These are phyloP conservation scores for Zychaea mexicana DNA, from an alignment of 371 early-diverging fungal species.

Conservation along the genomic window DNA sequence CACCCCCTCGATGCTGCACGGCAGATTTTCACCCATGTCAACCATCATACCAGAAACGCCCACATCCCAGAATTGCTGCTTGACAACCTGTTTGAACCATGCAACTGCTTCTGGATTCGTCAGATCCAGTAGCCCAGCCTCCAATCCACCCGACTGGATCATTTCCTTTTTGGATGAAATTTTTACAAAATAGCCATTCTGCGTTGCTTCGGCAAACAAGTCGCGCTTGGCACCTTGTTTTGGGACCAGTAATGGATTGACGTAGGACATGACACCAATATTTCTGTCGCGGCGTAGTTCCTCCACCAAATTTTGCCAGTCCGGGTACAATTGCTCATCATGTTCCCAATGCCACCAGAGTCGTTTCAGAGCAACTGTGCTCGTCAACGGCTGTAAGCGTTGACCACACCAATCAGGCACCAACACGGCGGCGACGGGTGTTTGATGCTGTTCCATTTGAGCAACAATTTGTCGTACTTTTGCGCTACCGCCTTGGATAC, in stretches of 20 bases:
- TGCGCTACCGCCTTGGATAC: conserved; percentile 50
- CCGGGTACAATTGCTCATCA: conserved; percentile 41
- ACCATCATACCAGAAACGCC: conserved; percentile 45
- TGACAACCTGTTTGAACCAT: conserved; percentile 46
- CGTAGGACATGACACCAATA: conserved; percentile 36
- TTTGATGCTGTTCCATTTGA: conserved; percentile 22
- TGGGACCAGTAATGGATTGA: conserved; percentile 40
- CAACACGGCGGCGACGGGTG: conserved; percentile 47
- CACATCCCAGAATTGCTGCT: conserved; percentile 31
- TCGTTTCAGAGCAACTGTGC: conserved; percentile 26
- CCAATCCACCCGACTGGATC: conserved; percentile 20
- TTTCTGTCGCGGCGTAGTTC: conserved; percentile 18
- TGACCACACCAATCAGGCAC: conserved; percentile 56
- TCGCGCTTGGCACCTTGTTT: conserved; percentile 30
- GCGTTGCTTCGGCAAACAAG: conserved; percentile 35
- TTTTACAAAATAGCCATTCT: conserved; percentile 36
- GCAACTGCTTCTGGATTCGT: conserved; percentile 41
- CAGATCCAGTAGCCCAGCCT: conserved; percentile 43
- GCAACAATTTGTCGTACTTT: conserved; percentile 35
- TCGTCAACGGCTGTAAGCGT: conserved; percentile 26
- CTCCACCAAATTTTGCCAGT: conserved; percentile 43
- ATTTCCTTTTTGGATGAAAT: conserved; percentile 7
- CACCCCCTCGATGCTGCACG: conserved; percentile 17
- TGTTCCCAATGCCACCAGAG: conserved; percentile 60
- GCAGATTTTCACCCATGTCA: conserved; percentile 42